phyloP scores from a whole-genome alignment of 164 flowering plant species.

The Aristolochia californica region DNA sequence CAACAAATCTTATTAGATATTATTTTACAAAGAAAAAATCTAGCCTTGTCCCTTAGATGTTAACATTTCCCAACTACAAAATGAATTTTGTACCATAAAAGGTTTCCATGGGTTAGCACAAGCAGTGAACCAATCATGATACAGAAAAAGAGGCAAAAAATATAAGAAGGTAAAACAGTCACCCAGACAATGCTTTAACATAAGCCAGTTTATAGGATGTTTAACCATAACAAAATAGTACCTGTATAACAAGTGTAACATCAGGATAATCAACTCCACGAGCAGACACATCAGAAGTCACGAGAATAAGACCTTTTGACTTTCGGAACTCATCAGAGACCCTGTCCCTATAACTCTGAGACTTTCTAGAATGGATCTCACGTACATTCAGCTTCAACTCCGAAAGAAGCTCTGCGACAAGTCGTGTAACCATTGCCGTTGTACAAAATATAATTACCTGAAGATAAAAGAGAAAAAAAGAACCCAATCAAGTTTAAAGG shows the following conservation, averaged over 20 bases:
- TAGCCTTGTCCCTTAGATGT: no score
- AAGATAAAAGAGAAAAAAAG: constrained; percentile 2
- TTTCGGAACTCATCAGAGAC: constrained; percentile 95
- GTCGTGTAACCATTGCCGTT: constrained; percentile 87
- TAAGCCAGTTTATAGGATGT: no score
- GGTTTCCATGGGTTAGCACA: no score
- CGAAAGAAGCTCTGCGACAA: constrained; percentile 75
- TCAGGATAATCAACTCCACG: constrained; percentile 99
- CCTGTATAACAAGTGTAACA: constrained; percentile 96
- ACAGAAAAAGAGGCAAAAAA: neutral
- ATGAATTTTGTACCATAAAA: no score
- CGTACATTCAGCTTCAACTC: constrained; percentile 81
- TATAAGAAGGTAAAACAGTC: neutral
- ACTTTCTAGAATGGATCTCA: constrained; percentile 92
- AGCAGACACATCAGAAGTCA: constrained; percentile 98
- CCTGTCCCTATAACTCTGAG: constrained; percentile 86
- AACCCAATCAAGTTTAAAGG: neutral
- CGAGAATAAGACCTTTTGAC: constrained; percentile 94
- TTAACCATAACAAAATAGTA: constrained; percentile 4
- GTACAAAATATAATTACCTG: constrained; percentile 98
- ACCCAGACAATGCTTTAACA: neutral
- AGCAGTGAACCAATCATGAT: neutral
- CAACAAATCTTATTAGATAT: no score
- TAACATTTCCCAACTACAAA: no score
- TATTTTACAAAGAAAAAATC: no score